Base-by-base conservation (phyloP, 257 asterid species). In the Solanum etuberosum region DNA sequence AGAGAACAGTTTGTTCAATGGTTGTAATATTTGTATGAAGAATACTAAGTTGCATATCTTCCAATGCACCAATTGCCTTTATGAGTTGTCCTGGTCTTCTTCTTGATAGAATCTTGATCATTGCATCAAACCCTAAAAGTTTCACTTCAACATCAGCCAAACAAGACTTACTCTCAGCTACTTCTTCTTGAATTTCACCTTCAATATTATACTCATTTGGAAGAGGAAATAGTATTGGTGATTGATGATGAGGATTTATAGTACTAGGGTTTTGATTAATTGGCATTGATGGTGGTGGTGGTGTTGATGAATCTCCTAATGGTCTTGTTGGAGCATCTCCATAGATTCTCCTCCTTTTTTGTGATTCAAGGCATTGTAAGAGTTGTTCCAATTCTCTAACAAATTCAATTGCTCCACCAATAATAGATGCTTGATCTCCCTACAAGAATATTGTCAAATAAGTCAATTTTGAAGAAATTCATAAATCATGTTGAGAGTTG, bases 371-470 rank as follows among this genome's bases (percentile, higher is more conserved):
- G 92, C 99, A 97, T 89, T 97, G 98, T 38, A 97, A 92, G 20
- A 97, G 99, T 83, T 97, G 99, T 51, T 97, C 99, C 23, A 97
- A 65, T 68, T 97, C 99, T 76, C 98, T 92, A 84, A 97, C 99
- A 54, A 97, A 97, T 88, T 97, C 99, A 1, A 95, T 97, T 16
- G 99, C 99, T 80, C 99, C 99, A 13, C 99, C 99, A 3, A 97
- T 94, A 87, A 97, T 97, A 2, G 99, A 97, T 18, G 99, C 98
- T 91, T 97, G 99, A 90, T 97, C 99, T 54, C 99, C 98, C 99
- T 97, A 73, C 4, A 42, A 6, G 40, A 29, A 23, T 2, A 27
- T 42, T 65, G n/a, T 31, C 65, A 57, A 57, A 57, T 57, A 34
- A 34, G 37, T 34, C 37, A 34, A 34, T 34, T 3, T 34, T 34